These are phyloP conservation scores for Debaryomyces psychrophilus DNA, from an alignment of 1,139 yeast genomes.

Conservation along the genomic window DNA sequence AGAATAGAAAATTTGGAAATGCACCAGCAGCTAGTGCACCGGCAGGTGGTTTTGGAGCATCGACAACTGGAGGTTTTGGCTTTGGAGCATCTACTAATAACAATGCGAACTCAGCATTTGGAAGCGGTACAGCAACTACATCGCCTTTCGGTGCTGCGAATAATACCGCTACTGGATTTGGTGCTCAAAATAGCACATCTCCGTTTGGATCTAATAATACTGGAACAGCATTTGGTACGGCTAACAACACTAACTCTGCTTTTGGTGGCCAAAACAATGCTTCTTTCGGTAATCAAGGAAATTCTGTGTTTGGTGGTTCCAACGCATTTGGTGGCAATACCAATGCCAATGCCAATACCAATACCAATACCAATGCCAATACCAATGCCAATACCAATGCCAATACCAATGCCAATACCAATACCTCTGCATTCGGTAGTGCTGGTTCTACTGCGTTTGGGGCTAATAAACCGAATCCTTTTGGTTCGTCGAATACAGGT, in stretches of 20 bases:
- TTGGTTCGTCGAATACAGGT: conserved; percentile 20
- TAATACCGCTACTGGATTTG: conserved; percentile 23
- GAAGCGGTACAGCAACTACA: conserved; percentile 27
- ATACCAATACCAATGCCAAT: too few relatives aligned
- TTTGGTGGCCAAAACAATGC: conserved; percentile 29
- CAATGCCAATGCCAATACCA: conserved; percentile 23
- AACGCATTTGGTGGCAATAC: conserved; percentile 25
- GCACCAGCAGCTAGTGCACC: conserved; percentile 28
- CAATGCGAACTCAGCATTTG: conserved; percentile 42
- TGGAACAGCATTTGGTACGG: conserved; percentile 37
- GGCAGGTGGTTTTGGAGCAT: conserved; percentile 21
- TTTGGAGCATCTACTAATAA: conserved; percentile 24
- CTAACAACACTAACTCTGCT: conserved; percentile 19
- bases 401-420: conserved; percentile 16
- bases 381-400: too few relatives aligned
- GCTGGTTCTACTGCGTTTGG: conserved; percentile 20
- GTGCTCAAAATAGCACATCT: conserved; percentile 18
- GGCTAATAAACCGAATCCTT: conserved; percentile 14
- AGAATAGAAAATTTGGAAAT: conserved; percentile 65
- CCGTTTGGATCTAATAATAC: conserved; percentile 20
- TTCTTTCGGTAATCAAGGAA: conserved; percentile 23
- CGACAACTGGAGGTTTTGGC: conserved; percentile 20
- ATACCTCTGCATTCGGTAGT: conserved; percentile 26
- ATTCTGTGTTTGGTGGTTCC: conserved; percentile 24
- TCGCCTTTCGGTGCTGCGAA: conserved; percentile 30